phyloP scores from a whole-genome alignment of 2,329 filamentous ascomycete genomes.

The Pseudopyricularia cyperi region DNA sequence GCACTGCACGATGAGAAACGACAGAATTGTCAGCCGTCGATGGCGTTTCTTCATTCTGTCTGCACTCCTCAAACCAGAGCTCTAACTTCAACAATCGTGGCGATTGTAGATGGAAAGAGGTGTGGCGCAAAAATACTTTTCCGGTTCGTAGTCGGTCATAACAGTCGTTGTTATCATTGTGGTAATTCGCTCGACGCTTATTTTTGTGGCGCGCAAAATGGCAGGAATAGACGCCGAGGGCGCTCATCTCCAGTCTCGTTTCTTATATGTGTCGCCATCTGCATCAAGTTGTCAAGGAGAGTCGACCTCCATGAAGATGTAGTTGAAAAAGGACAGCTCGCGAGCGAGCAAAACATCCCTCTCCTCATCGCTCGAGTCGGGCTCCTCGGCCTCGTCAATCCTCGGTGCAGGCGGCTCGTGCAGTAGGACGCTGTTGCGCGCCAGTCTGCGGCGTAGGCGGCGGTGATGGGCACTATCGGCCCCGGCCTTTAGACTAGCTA shows the following conservation, averaged over 20 bases:
- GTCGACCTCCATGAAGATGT: conserved; percentile 39
- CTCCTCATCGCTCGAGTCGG: conserved; percentile 30
- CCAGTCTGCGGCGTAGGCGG: conserved; percentile 30
- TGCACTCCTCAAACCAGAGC: background rate
- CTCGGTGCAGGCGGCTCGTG: conserved; percentile 34
- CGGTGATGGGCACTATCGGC: conserved; percentile 19
- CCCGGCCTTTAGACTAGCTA: background rate
- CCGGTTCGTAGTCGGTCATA: background rate
- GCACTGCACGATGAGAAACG: no score
- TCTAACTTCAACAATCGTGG: background rate
- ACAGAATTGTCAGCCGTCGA: background rate
- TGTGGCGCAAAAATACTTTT: background rate
- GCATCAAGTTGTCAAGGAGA: conserved; percentile 13
- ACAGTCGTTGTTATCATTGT: background rate
- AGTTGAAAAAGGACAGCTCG: conserved; percentile 38
- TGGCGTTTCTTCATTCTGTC: background rate
- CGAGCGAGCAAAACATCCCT: conserved; percentile 23
- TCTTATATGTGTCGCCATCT: background rate
- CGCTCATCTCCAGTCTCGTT: no score
- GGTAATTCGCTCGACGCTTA: background rate
- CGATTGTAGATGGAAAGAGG: background rate
- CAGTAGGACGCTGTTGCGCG: conserved; percentile 34
- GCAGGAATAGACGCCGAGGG: no score
- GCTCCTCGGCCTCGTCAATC: conserved; percentile 41
- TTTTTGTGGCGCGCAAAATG: no score